These are phyloP conservation scores for Eimeria necatrix DNA, from an alignment of 169 alveolate species.

Conservation along the genomic window DNA sequence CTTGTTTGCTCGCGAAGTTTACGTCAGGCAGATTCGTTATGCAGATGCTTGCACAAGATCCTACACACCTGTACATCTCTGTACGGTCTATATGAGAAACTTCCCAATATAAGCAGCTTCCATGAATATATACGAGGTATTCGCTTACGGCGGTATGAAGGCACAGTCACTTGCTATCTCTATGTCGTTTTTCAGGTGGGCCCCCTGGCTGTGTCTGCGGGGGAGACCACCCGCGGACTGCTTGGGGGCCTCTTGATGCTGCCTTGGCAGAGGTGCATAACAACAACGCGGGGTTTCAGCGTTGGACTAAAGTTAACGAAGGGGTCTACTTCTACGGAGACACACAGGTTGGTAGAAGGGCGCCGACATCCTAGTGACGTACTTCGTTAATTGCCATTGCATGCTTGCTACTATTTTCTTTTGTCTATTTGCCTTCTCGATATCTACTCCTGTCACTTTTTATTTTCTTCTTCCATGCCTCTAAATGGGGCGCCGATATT, in stretches of 20 bases:
- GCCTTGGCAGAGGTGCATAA: constrained; percentile 45
- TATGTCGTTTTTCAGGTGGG: constrained; percentile 1
- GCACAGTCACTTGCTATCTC: no score
- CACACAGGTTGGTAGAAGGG: constrained; percentile 7
- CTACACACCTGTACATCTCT: no score
- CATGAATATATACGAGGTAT: background rate
- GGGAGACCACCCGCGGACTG: constrained; percentile 45
- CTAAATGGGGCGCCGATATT: no score
- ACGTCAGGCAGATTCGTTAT: no score
- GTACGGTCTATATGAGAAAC: background rate
- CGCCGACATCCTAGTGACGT: background rate
- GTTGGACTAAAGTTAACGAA: constrained; percentile 48
- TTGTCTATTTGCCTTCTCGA: background rate
- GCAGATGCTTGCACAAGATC: no score
- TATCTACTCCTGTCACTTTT: background rate
- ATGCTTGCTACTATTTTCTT: background rate
- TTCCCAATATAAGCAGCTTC: background rate
- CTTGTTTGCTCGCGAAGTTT: no score
- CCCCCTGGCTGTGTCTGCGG: constrained; percentile 47
- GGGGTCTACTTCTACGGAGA: constrained; percentile 44
- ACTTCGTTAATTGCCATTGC: background rate
- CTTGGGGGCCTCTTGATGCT: constrained; percentile 53
- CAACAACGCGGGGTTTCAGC: constrained; percentile 14
- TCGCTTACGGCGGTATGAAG: no score
- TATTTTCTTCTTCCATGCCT: background rate